Conservation (phyloP, 2,329 filamentous ascomycete species). For the Talaromyces marneffei region DNA sequence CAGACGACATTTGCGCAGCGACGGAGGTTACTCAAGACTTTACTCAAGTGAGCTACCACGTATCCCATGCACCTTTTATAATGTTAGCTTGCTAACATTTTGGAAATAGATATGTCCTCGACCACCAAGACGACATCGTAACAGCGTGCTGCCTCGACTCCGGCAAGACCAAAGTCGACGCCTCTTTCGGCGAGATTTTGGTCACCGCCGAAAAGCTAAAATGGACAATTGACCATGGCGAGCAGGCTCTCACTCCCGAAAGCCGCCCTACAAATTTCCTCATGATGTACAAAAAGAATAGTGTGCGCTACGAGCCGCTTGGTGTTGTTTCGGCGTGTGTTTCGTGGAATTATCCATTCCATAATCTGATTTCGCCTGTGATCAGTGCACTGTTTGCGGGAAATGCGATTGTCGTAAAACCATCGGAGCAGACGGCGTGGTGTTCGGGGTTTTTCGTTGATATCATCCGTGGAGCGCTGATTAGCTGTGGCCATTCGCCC, state of each 20-base stretch:
- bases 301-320: conserved; percentile 82
- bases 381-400: conserved; percentile 88
- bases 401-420: conserved; percentile 88
- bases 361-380: conserved; percentile 87
- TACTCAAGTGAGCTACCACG: conserved; percentile 56
- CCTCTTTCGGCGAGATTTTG: conserved; percentile 86
- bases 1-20: conserved; percentile 71
- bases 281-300: conserved; percentile 93
- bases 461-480: conserved; percentile 72
- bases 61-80: background rate
- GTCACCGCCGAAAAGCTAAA: conserved; percentile 89
- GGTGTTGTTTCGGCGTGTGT: conserved; percentile 90
- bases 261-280: conserved; percentile 79
- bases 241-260: conserved; percentile 67
- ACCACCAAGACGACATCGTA: conserved; percentile 84
- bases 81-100: background rate
- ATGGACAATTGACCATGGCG: conserved; percentile 90
- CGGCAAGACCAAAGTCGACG: conserved; percentile 94
- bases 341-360: conserved; percentile 96
- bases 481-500: conserved; percentile 74
- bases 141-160: conserved; percentile 82
- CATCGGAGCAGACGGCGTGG: conserved; percentile 94
- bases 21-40: conserved; percentile 69
- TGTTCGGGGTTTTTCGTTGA: conserved; percentile 74
- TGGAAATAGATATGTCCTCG: conserved; percentile 60